Evolutionary conservation across 352 stramenopile genomes (phyloP), one percentile per base, ranked within the genome.

Genomic region (Phytophthora pluvialis): DNA sequence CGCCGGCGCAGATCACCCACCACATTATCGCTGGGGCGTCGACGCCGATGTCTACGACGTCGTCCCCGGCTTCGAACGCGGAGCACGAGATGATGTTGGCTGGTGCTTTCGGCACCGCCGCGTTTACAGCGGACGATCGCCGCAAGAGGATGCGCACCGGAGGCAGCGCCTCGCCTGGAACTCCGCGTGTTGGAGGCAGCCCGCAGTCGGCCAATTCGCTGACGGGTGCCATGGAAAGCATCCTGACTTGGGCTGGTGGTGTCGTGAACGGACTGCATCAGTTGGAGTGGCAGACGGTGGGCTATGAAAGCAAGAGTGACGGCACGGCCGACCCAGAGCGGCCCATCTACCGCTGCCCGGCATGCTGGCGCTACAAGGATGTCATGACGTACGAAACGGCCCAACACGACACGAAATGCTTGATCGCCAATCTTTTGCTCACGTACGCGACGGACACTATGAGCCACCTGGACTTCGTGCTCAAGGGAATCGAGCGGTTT

Each of bases 301-400:
- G 86, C 5, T 93, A 93, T 46, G 86, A 95, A 51, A 90, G 75
- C 69, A 91, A 89, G 57, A 75, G 49, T 4, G 84, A 94, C 45
- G 86, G 84, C 12, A 83, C 73, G 8, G 76, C 83, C 1, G 84
- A 95, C 42, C 77, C 78, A 0, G 84, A 95, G 35, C 78, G 84
- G 29, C 81, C 84, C 9, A 93, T 95, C 47, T 95, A 93, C 40
- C 86, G 86, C 0, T 95, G 86, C 52, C 86, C 86, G 1, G 83
- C 86, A 0, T 95, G 86, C 64, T 93, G 84, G 84, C 73, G 84
- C 40, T 93, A 93, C 77, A 93, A 95, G 58, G 83, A 92, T 49
- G 75, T 87, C 44, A 91, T 95, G 81, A 93, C 86, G 11, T 93
- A 90, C 51, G 84, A 95, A 18, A 89, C 81, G 16, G 83, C 86